Conservation (phyloP, 192 early-diverging fungal genomes). For the Podila epigama region DNA sequence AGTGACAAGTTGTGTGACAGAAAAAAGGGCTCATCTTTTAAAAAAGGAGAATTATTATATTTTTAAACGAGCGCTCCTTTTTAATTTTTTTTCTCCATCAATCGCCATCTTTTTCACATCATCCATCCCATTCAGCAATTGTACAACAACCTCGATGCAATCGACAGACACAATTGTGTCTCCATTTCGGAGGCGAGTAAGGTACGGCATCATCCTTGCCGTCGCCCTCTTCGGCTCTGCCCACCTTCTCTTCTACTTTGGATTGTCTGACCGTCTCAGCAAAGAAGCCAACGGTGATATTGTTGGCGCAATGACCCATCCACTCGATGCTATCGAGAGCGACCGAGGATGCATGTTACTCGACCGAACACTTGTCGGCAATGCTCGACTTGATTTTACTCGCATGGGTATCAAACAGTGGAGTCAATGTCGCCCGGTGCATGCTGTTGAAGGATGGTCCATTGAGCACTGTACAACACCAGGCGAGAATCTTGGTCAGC, state of each 20-base stretch:
- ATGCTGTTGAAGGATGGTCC: constrained; percentile 11
- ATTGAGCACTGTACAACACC: constrained; percentile 22
- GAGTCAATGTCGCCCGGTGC: constrained; percentile 21
- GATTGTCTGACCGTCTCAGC: constrained; percentile 9
- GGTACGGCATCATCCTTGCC: constrained; percentile 1
- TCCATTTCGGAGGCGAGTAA: constrained; percentile 2
- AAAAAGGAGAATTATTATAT: neutral
- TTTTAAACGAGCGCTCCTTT: too few species aligned
- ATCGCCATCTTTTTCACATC: too few species aligned
- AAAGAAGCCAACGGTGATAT: neutral
- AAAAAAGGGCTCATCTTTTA: too few species aligned
- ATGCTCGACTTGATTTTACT: constrained; percentile 16
- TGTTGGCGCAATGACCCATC: neutral
- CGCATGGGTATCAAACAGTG: constrained; percentile 6
- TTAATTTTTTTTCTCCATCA: too few species aligned
- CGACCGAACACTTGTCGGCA: constrained; percentile 15
- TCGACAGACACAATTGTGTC: neutral
- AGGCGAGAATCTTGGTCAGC: constrained; percentile 7
- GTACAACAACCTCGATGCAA: neutral
- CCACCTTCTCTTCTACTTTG: constrained; percentile 14
- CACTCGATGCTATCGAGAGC: constrained; percentile 13
- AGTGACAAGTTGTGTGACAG: too few species aligned
- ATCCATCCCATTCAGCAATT: neutral
- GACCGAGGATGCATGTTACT: constrained; percentile 35
- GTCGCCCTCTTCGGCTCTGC: constrained; percentile 9